phyloP scores from a whole-genome alignment of 2,329 filamentous ascomycete genomes.

The Alternaria sp. region DNA sequence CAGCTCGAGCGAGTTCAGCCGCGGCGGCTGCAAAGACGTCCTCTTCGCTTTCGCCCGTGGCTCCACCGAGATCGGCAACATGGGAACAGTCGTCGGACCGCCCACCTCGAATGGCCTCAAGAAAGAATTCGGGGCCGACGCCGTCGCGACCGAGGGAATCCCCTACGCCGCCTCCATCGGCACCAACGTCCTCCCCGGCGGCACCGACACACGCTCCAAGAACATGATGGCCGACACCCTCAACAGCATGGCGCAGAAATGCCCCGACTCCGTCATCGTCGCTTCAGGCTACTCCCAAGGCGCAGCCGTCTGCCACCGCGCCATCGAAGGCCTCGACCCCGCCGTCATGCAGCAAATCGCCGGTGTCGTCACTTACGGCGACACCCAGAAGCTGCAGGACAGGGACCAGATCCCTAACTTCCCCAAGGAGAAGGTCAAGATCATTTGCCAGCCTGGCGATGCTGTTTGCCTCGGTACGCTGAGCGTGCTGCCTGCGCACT shows the following conservation, averaged over 20 bases:
- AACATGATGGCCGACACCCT: slow-evolving; percentile 31
- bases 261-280: slow-evolving; percentile 43
- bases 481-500: slow-evolving; percentile 36
- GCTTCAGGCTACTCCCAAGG: slow-evolving; percentile 42
- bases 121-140: slow-evolving; percentile 27
- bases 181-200: slow-evolving; percentile 39
- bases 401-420: slow-evolving; percentile 51
- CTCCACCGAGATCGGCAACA: slow-evolving; percentile 57
- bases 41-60: slow-evolving; percentile 59
- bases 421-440: slow-evolving; percentile 53
- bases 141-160: slow-evolving; percentile 44
- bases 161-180: slow-evolving; percentile 36
- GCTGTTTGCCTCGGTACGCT: slow-evolving; percentile 58
- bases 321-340: slow-evolving; percentile 36
- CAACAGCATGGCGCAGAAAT: slow-evolving; percentile 33
- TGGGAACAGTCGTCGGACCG: slow-evolving; percentile 47
- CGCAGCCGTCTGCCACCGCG: slow-evolving; percentile 44
- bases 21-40: slow-evolving; percentile 50
- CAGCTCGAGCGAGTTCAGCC: slow-evolving; percentile 49
- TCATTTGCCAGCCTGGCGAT: slow-evolving; percentile 59
- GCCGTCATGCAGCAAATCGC: slow-evolving; percentile 43
- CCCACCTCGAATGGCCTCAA: slow-evolving; percentile 42
- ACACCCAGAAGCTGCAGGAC: slow-evolving; percentile 53
- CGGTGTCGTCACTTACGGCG: slow-evolving; percentile 54
- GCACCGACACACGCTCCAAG: slow-evolving; percentile 31